Evolutionary conservation across 257 asterid genomes (phyloP).

Genomic region (Solanum etuberosum): DNA sequence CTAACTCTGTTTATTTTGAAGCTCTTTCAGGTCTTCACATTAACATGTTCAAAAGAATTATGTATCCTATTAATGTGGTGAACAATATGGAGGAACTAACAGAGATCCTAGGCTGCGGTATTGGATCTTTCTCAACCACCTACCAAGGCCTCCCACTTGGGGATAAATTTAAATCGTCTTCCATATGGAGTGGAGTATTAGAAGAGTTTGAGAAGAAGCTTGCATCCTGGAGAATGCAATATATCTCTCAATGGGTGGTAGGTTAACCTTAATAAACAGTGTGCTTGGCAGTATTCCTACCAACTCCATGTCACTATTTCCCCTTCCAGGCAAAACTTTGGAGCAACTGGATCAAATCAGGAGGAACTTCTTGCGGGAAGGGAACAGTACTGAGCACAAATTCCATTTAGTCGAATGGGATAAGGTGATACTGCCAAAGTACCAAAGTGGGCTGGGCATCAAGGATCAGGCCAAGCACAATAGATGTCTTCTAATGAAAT

Average conservation of each 20-base stretch:
- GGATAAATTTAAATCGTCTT: background rate
- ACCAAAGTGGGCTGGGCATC: background rate
- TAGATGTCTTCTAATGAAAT: background rate
- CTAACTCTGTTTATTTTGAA: too few relatives aligned
- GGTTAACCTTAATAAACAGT: background rate
- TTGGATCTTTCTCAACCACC: too few relatives aligned
- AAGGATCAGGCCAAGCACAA: background rate
- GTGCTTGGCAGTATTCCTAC: background rate
- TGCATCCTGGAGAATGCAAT: background rate
- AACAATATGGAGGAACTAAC: too few relatives aligned
- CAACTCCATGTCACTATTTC: background rate
- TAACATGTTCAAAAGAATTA: too few relatives aligned
- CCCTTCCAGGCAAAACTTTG: background rate
- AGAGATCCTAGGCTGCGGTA: too few relatives aligned
- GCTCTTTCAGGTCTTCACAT: too few relatives aligned
- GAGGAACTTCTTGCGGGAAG: background rate
- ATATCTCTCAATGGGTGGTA: background rate
- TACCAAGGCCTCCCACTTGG: too few relatives aligned
- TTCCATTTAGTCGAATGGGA: background rate
- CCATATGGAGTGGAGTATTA: background rate
- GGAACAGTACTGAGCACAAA: background rate
- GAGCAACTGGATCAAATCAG: background rate
- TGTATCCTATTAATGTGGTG: too few relatives aligned
- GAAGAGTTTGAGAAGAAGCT: background rate
- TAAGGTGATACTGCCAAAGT: background rate